Evolutionary conservation across 2,329 filamentous ascomycete genomes (phyloP).

Genomic region (Claviceps paspali): DNA sequence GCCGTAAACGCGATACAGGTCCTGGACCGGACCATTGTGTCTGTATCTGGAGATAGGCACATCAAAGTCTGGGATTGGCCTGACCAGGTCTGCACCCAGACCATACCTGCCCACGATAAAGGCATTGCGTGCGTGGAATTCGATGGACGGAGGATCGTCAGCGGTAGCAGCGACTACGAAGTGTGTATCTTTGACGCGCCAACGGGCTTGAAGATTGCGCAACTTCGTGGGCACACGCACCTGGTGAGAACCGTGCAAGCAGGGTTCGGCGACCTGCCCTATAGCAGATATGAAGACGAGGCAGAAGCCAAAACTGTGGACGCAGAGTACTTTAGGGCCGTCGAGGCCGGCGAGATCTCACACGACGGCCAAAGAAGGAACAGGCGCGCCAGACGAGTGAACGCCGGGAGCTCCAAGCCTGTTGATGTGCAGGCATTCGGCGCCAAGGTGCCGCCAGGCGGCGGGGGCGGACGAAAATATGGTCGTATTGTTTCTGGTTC

Average conservation of each 20-base stretch:
- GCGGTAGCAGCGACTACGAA: slow-evolving; percentile 89
- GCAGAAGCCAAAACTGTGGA: slow-evolving; percentile 61
- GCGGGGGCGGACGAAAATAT: slow-evolving; percentile 77
- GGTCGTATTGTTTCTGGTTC: slow-evolving; percentile 93
- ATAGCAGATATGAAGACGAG: slow-evolving; percentile 60
- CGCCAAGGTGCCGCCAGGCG: slow-evolving; percentile 77
- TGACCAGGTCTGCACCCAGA: slow-evolving; percentile 58
- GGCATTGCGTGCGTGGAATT: slow-evolving; percentile 97
- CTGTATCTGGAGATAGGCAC: slow-evolving; percentile 81
- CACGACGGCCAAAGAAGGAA: slow-evolving; percentile 18
- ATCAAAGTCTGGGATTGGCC: slow-evolving; percentile 94
- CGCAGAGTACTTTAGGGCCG: slow-evolving; percentile 49
- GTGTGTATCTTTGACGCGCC: slow-evolving; percentile 87
- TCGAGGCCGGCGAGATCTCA: slow-evolving; percentile 34
- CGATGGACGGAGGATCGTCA: slow-evolving; percentile 84
- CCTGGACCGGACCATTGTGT: slow-evolving; percentile 71
- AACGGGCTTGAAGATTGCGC: slow-evolving; percentile 78
- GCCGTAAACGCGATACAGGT: slow-evolving; percentile 96
- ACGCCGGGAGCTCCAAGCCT: slow-evolving; percentile 60
- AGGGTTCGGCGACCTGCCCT: slow-evolving; percentile 77
- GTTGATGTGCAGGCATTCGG: slow-evolving; percentile 67
- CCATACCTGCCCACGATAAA: slow-evolving; percentile 76
- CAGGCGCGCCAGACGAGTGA: slow-evolving; percentile 30
- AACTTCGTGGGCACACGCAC: slow-evolving; percentile 64
- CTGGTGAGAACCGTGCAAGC: slow-evolving; percentile 91